Percentiles rank a stretch among this genome's conserved stretches.
Conservation (phyloP, 768 basidiomycete genomes). For the Russula lepida region DNA sequence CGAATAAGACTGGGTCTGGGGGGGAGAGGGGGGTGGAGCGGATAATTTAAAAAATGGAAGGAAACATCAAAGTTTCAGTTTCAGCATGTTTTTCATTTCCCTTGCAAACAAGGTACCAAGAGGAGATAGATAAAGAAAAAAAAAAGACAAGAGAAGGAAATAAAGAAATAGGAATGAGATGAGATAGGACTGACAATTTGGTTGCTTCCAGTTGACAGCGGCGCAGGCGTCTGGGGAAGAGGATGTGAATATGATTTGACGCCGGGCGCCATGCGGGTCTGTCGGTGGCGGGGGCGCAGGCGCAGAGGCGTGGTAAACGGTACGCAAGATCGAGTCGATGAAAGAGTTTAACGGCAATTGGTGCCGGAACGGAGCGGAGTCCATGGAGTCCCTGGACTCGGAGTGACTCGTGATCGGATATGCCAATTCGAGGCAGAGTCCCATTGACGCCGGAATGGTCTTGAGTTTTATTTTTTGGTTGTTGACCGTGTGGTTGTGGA, state of each 20-base stretch:
- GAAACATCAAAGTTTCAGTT: not conserved
- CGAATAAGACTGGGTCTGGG: constrained; percentile 91
- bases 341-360: constrained; percentile 68
- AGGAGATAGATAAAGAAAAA: constrained; percentile 7
- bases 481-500: no score
- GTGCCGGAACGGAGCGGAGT: constrained; percentile 37
- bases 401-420: constrained; percentile 47
- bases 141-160: not conserved
- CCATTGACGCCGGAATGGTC: constrained; percentile 53
- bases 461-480: constrained; percentile 23
- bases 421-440: constrained; percentile 77
- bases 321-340: constrained; percentile 77
- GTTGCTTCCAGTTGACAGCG: constrained; percentile 97
- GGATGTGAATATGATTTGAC: constrained; percentile 86
- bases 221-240: constrained; percentile 87
- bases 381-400: constrained; percentile 30
- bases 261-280: constrained; percentile 43
- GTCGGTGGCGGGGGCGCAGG: constrained; percentile 27
- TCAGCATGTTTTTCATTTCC: not conserved
- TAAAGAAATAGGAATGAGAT: not conserved
- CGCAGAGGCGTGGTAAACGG: constrained; percentile 64
- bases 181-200: constrained; percentile 65
- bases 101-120: not conserved
- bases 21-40: constrained; percentile 6
- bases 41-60: no score